These are phyloP conservation scores for Kentomonas sorsogonicus DNA, from an alignment of 208 protist genomes.

Conservation along the genomic window DNA sequence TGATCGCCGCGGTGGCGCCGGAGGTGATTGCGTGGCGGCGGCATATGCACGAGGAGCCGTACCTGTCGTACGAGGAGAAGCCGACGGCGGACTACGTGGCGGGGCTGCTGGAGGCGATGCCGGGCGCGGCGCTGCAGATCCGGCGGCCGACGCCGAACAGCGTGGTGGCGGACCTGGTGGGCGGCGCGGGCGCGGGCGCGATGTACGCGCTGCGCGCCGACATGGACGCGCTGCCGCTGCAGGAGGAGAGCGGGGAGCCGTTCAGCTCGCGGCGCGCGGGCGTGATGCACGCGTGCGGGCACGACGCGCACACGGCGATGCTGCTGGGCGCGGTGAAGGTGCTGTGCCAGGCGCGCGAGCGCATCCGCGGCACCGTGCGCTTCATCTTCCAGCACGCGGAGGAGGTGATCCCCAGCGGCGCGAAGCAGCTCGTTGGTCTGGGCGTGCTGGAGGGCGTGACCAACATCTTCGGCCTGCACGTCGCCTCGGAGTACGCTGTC, in stretches of 20 bases:
- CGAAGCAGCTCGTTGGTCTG: conserved; percentile 35
- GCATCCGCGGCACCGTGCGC: conserved; percentile 53
- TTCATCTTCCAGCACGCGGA: conserved; percentile 78
- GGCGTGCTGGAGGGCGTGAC: conserved; percentile 51
- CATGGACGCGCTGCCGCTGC: conserved; percentile 65
- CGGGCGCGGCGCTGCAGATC: conserved; percentile 29
- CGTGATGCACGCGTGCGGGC: conserved; percentile 69
- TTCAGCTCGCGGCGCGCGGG: conserved; percentile 52
- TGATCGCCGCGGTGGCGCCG: conserved; percentile 18
- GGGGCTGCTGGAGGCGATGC: conserved; percentile 25
- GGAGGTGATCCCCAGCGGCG: conserved; percentile 54
- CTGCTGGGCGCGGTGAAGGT: conserved; percentile 63
- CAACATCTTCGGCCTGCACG: conserved; percentile 53
- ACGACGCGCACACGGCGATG: conserved; percentile 69
- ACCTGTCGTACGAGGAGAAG: conserved; percentile 40
- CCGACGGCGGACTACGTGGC: conserved; percentile 46
- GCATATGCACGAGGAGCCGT: conserved; percentile 55
- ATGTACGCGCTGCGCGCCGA: conserved; percentile 54
- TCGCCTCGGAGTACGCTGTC: conserved; percentile 19
- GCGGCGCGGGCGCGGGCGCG: conserved; percentile 40
- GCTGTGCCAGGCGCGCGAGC: conserved; percentile 34
- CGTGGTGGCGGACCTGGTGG: conserved; percentile 48
- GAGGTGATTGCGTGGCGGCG: conserved; percentile 56
- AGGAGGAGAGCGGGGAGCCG: conserved; percentile 55
- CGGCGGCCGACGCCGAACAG: conserved; percentile 32